These are phyloP conservation scores for Zelopaecilomyces penicillatus DNA, from an alignment of 2,329 filamentous ascomycete species.

Conservation along the genomic window DNA sequence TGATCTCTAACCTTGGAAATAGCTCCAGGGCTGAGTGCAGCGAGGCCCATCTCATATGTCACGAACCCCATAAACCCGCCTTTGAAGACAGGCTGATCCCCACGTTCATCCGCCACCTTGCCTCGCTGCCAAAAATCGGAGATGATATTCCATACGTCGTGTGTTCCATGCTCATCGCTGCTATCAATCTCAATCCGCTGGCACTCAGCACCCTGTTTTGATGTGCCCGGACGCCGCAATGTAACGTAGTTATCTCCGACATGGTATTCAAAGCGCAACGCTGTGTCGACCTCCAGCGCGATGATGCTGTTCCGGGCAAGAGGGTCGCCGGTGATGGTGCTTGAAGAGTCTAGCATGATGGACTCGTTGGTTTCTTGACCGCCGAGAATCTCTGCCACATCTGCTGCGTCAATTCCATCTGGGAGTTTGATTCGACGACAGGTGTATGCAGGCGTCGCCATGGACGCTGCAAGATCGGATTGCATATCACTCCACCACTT, in stretches of 20 bases:
- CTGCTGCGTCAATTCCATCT: slow-evolving; percentile 38
- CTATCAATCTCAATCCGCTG: slow-evolving; percentile 16
- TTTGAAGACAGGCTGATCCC: slow-evolving; percentile 51
- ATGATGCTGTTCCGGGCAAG: slow-evolving; percentile 61
- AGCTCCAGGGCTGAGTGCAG: slow-evolving; percentile 22
- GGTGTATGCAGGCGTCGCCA: slow-evolving; percentile 26
- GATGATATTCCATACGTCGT: slow-evolving; percentile 43
- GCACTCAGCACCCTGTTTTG: slow-evolving; percentile 17
- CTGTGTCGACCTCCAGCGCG: slow-evolving; percentile 52
- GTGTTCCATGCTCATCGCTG: slow-evolving; percentile 17
- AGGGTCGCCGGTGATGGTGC: slow-evolving; percentile 35
- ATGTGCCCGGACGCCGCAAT: slow-evolving; percentile 16
- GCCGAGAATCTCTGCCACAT: slow-evolving; percentile 45
- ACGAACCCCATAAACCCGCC: slow-evolving; percentile 80
- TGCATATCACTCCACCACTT: slow-evolving; percentile 18
- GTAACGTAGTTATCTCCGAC: slow-evolving; percentile 35
- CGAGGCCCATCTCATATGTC: slow-evolving; percentile 73
- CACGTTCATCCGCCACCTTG: slow-evolving; percentile 11
- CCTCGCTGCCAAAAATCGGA: slow-evolving; percentile 34
- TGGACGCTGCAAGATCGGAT: slow-evolving; percentile 20
- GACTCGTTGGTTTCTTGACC: slow-evolving; percentile 30
- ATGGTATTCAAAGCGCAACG: slow-evolving; percentile 49
- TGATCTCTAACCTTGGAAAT: slow-evolving; percentile 23
- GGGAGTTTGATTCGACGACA: slow-evolving; percentile 36
- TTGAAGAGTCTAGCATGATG: slow-evolving; percentile 54